Percentiles rank a stretch among this genome's conserved stretches.
These are phyloP conservation scores for Dactylonectria macrodidyma DNA, from an alignment of 2,329 filamentous ascomycete species.

Conservation along the genomic window DNA sequence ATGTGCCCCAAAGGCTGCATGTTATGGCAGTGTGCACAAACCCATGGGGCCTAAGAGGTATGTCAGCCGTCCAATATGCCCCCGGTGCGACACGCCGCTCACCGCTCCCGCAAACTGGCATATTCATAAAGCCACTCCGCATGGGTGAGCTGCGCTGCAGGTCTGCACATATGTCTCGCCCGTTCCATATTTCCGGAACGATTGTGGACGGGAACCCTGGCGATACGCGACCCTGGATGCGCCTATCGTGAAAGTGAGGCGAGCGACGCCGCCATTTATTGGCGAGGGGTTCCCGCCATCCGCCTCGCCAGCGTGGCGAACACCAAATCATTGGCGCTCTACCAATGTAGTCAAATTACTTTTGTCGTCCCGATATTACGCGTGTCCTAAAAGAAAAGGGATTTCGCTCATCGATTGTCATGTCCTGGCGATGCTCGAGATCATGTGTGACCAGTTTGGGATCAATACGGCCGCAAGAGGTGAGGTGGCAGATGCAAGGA, in stretches of 20 bases:
- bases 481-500: constrained; percentile 11
- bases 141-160: constrained; percentile 38
- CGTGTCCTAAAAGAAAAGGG: constrained; percentile 16
- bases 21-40: constrained; percentile 45
- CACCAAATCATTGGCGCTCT: constrained; percentile 43
- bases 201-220: constrained; percentile 45
- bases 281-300: constrained; percentile 41
- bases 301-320: constrained; percentile 51
- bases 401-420: constrained; percentile 22
- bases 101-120: constrained; percentile 44
- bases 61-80: constrained; percentile 38
- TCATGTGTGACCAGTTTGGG: constrained; percentile 9
- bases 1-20: constrained; percentile 44
- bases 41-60: constrained; percentile 37
- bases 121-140: constrained; percentile 36
- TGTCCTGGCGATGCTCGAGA: constrained; percentile 17
- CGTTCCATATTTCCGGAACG: constrained; percentile 42
- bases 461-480: constrained; percentile 13
- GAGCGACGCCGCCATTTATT: constrained; percentile 47
- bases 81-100: constrained; percentile 46
- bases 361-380: constrained; percentile 11
- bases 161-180: constrained; percentile 42
- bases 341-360: constrained; percentile 28
- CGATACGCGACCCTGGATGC: constrained; percentile 41
- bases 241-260: constrained; percentile 46